Base-by-base conservation (phyloP, 768 basidiomycete species). In the Suillus alpinus region DNA sequence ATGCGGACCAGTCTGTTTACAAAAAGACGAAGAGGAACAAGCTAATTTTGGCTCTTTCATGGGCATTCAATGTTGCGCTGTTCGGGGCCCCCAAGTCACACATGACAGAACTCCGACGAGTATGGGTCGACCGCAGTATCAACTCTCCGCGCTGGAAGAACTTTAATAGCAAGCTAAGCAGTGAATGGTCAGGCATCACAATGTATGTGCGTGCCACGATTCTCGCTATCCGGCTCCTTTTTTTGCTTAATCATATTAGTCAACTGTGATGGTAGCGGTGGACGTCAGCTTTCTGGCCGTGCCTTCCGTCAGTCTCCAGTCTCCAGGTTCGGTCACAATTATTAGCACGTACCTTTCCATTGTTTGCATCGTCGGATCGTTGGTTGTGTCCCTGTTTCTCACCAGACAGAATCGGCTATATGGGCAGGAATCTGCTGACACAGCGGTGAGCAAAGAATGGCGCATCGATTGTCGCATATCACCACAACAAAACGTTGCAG, bases 1-100 rank as follows among this genome's bases (percentile, higher is more conserved):
- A 77, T 46, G 74, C 78, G 1, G 73, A 79, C 59, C 76, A 78
- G 60, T 81, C 79, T 14, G 73, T 85, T 18, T 67, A 69, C 32
- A 63, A 58, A 4, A 52, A 47, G 32, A 52, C 16, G 59, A 60
- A n/a, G 49, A 46, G 2, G 41, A 51, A 6, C 32, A 32, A 47
- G 7, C 55, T 63, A 10, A 55, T 68, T 12, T 60, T 59, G 1
- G 43, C 66, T n/a, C 23, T 63, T 16, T 52, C 57, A 18, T 43
- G 41, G 37, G n/a, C 68, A 9, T 59, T 69, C 10, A 65, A 71
- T 1, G 61, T 65, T 2, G 59, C 70, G 4, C 53, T 74, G 37
- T 73, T 71, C 56, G 63, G 67, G 40, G 71, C 71, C 0, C 72
- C 72, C 2, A 60, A 68, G 7, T 61, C 63, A 14, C 70, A 73